Evolutionary conservation across 208 protist genomes (phyloP).

Genomic region (Blastocrithidia nonstop): DNA sequence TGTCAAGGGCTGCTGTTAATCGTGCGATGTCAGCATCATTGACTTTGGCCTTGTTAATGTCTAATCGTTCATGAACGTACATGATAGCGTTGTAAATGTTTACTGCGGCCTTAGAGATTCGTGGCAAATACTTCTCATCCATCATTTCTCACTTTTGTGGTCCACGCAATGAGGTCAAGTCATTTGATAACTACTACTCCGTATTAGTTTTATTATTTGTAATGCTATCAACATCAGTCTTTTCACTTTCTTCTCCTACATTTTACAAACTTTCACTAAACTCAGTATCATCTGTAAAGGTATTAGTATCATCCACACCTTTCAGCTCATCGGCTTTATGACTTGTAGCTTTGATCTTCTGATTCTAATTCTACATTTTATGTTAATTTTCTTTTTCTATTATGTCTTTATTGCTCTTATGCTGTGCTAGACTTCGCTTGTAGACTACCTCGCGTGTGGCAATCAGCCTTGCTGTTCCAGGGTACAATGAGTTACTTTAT

Average conservation of each 20-base stretch:
- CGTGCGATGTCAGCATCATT: constrained; percentile 11
- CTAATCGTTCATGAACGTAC: constrained; percentile 41
- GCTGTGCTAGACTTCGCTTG: too few species aligned
- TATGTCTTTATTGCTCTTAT: too few species aligned
- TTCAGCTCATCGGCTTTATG: not conserved
- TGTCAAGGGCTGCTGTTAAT: constrained; percentile 13
- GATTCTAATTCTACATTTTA: not conserved
- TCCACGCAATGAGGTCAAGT: too few species aligned
- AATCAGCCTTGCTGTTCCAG: constrained; percentile 15
- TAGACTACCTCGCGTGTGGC: constrained; percentile 8
- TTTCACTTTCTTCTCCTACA: too few species aligned
- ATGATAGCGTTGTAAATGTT: constrained; percentile 48
- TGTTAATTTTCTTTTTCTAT: not conserved
- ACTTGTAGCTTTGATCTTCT: not conserved
- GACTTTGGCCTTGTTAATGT: constrained; percentile 15
- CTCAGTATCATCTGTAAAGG: too few species aligned
- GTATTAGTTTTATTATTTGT: too few species aligned
- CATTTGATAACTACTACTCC: too few species aligned
- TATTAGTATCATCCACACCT: too few species aligned
- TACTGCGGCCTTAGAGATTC: constrained; percentile 10
- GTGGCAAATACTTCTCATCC: constrained; percentile 8
- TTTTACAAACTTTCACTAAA: too few species aligned
- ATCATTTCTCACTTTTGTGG: constrained; percentile 5
- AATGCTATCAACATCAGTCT: too few species aligned
- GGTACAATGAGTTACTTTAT: constrained; percentile 11